phyloP scores from a whole-genome alignment of 371 early-diverging fungal species.

The Actinomortierella ambigua region DNA sequence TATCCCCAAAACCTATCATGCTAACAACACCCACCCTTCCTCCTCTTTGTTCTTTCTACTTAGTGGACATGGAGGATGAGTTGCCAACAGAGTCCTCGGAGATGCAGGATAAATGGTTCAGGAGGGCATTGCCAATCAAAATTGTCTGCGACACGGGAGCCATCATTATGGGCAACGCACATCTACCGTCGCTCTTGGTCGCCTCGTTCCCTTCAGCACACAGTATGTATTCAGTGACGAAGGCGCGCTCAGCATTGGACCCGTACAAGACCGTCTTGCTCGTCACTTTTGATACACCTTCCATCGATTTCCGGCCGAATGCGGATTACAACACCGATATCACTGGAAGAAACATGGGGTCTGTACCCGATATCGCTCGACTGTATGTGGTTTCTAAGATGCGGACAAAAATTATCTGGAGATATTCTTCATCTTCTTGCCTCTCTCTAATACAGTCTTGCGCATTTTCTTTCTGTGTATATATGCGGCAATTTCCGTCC shows the following conservation, averaged over 20 bases:
- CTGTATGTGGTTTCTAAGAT: slow-evolving; percentile 10
- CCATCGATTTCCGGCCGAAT: slow-evolving; percentile 66
- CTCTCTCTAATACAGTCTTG: no score
- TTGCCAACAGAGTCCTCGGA: slow-evolving; percentile 24
- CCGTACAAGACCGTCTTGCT: slow-evolving; percentile 63
- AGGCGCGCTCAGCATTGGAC: slow-evolving; percentile 64
- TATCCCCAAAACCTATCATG: background rate
- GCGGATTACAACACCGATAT: slow-evolving; percentile 61
- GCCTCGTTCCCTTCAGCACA: slow-evolving; percentile 62
- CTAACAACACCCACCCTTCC: background rate
- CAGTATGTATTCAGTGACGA: slow-evolving; percentile 65
- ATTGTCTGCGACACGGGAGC: slow-evolving; percentile 74
- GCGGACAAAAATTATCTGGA: background rate
- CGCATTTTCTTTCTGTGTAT: no score
- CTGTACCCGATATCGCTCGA: slow-evolving; percentile 18
- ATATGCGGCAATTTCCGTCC: no score
- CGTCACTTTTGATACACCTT: slow-evolving; percentile 57
- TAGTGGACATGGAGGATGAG: slow-evolving; percentile 29
- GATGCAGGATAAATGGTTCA: slow-evolving; percentile 50
- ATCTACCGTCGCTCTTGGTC: slow-evolving; percentile 69
- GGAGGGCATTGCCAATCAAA: slow-evolving; percentile 71
- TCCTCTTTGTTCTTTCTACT: background rate
- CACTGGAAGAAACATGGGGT: slow-evolving; percentile 24
- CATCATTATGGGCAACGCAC: slow-evolving; percentile 77
- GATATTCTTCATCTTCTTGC: no score